Conservation (phyloP, 257 asterid species). For the Phtheirospermum japonicum region DNA sequence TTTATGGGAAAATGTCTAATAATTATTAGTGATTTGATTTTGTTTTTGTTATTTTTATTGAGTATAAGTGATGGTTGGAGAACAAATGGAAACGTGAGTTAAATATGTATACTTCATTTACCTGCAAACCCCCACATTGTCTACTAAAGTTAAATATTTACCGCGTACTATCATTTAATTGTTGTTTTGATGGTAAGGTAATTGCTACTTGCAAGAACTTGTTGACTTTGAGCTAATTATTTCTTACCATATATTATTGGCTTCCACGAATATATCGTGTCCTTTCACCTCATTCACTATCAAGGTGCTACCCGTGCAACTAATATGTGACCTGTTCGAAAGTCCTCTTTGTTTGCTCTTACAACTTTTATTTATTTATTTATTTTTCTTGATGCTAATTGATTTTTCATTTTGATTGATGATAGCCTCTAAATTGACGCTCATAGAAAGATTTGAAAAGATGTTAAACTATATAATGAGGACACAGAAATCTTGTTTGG, state of each 20-base stretch:
- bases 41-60: neutral
- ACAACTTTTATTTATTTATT: neutral
- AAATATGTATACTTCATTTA: neutral
- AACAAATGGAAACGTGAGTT: neutral
- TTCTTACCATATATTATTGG: neutral
- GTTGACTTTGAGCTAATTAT: slow-evolving; percentile 14
- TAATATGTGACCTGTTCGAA: slow-evolving; percentile 6
- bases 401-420: neutral
- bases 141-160: neutral
- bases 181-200: neutral
- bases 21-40: too few species aligned
- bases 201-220: slow-evolving; percentile 11
- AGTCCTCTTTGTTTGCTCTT: neutral
- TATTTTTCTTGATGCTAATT: neutral
- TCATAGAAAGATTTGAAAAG: neutral
- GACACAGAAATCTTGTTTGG: neutral
- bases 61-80: neutral
- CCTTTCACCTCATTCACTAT: slow-evolving; percentile 11
- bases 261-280: slow-evolving; percentile 6
- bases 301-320: slow-evolving; percentile 5
- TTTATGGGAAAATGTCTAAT: too few species aligned
- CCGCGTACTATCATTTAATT: neutral
- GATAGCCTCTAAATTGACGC: slow-evolving; percentile 1
- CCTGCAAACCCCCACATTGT: neutral
- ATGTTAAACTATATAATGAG: neutral